Evolutionary conservation across 2,329 filamentous ascomycete genomes (phyloP), one percentile per base, ranked within the genome.

Genomic region (Neonectria ditissima): DNA sequence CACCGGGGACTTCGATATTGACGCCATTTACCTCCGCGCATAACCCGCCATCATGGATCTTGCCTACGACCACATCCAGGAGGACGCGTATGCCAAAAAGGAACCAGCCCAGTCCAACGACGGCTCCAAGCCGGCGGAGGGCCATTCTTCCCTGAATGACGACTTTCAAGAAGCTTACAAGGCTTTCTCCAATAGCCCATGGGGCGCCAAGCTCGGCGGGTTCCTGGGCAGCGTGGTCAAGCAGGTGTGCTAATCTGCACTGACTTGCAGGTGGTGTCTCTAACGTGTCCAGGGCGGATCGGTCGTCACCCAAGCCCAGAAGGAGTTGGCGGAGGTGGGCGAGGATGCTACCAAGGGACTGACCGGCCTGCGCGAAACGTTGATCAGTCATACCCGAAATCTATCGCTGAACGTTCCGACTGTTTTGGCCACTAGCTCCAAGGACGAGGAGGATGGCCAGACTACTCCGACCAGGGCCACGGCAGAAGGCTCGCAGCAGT

Each of bases 161-260:
- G 96, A 99, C 75, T 86, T 99, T 67, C 93, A 97, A 80, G 93
- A 97, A 80, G 96, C 95, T 7, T 97, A 98, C 84, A 94, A 93
- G 75, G 94, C 94, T 24, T 92, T 99, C 75, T 95, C 93, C 4
- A 88, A 89, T 69, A 97, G 93, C 73, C 92, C 93, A 11, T 99
- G 96, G 96, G 96, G 95, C 47, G 89, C 91, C 22, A 89, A 87
- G 71, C 88, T 99, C 32, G 95, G 96, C 37, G 95, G 94, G 7
- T 92, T 97, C 77, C 90, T 97, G 75, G 92, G 92, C 50, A 95
- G 87, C 73, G 94, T 97, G n/a, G 92, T 94, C 76, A 97, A 97
- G 81, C 94, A 97, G 89, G 91, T 92, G 80, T 67, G 83, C 73
- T 37, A 54, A 37, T 55, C 22, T 24, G 26, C 45, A 55, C 59